phyloP scores from a whole-genome alignment of 176 grass and related monocot species.

The Aegilops bicornis region DNA sequence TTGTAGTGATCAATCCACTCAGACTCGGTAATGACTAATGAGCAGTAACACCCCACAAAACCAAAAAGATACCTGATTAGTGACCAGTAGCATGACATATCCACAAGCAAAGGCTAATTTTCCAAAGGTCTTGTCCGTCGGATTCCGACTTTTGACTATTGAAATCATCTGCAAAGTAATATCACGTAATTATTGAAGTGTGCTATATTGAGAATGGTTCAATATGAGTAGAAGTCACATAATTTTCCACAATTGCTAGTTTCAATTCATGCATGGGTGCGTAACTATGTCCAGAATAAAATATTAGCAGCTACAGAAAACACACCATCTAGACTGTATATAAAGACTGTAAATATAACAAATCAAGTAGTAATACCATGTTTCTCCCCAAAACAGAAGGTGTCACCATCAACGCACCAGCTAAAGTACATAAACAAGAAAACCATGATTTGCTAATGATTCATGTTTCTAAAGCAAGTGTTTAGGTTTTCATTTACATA shows the following conservation, averaged over 20 bases:
- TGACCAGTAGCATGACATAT: conserved; percentile 55
- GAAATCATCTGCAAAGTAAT: conserved; percentile 49
- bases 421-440: background rate
- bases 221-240: background rate
- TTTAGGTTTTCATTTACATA: background rate
- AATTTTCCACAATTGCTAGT: background rate
- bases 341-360: background rate
- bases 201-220: conserved; percentile 13
- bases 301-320: background rate
- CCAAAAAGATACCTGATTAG: conserved; percentile 34
- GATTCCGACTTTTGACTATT: conserved; percentile 52
- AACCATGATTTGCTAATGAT: background rate
- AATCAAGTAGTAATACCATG: too few relatives aligned
- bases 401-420: background rate
- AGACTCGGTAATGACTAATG: background rate
- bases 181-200: conserved; percentile 15
- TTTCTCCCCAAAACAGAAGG: background rate
- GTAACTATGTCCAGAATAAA: background rate
- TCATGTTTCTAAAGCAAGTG: background rate
- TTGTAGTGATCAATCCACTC: background rate
- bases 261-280: background rate
- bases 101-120: conserved; percentile 55
- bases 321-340: background rate
- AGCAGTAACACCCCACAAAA: background rate
- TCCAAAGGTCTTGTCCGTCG: conserved; percentile 50